These are phyloP conservation scores for Boletus huronensis DNA, from an alignment of 768 basidiomycete genomes.

Conservation along the genomic window DNA sequence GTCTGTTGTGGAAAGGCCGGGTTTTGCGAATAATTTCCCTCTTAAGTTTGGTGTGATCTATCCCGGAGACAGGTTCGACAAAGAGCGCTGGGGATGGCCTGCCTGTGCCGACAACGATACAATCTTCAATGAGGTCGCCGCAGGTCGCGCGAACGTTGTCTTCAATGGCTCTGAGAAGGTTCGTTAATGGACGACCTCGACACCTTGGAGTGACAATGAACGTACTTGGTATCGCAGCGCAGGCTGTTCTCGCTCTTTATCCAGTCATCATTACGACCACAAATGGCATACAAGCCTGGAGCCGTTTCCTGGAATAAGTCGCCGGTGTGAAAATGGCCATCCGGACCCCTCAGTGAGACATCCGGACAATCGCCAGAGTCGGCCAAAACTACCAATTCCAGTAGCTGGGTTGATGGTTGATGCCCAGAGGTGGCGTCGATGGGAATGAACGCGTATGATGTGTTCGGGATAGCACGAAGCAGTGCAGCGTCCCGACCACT, in stretches of 20 bases:
- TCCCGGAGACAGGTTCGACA: slow-evolving; percentile 56
- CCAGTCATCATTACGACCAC: slow-evolving; percentile 81
- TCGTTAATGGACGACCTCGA: slow-evolving; percentile 6
- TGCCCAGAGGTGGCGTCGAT: slow-evolving; percentile 45
- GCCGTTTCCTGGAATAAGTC: slow-evolving; percentile 70
- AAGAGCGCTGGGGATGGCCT: slow-evolving; percentile 76
- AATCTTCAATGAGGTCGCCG: slow-evolving; percentile 61
- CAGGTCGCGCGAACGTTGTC: slow-evolving; percentile 70
- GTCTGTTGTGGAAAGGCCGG: slow-evolving; percentile 66
- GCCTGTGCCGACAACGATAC: slow-evolving; percentile 73
- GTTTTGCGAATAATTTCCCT: slow-evolving; percentile 72
- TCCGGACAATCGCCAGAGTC: slow-evolving; percentile 70
- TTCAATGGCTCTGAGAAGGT: slow-evolving; percentile 57
- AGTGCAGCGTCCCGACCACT: slow-evolving; percentile 47
- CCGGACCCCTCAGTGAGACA: slow-evolving; percentile 48
- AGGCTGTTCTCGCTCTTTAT: slow-evolving; percentile 79
- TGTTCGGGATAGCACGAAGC: slow-evolving; percentile 57
- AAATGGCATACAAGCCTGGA: slow-evolving; percentile 57
- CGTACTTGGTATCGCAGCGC: slow-evolving; percentile 71
- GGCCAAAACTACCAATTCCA: slow-evolving; percentile 68
- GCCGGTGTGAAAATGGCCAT: slow-evolving; percentile 78
- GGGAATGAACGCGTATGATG: slow-evolving; percentile 65
- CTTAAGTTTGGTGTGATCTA: slow-evolving; percentile 57
- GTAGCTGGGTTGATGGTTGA: slow-evolving; percentile 52
- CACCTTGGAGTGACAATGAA: slow-evolving; percentile 1